These are phyloP conservation scores for Populus hybrid DNA, from an alignment of 441 rosid species.

Conservation along the genomic window DNA sequence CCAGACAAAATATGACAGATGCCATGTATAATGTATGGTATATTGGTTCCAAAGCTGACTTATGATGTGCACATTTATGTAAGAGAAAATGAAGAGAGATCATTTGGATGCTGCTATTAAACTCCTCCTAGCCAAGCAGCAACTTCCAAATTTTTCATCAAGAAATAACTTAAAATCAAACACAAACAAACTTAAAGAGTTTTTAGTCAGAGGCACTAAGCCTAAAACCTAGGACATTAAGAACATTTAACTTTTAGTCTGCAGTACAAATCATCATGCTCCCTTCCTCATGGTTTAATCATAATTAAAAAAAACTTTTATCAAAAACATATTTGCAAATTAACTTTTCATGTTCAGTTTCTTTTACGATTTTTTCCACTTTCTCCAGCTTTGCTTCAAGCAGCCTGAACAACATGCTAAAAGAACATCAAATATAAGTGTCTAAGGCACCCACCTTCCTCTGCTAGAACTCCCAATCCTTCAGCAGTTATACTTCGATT, in stretches of 20 bases:
- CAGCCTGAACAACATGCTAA: background rate
- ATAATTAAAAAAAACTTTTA: background rate
- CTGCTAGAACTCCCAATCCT: constrained; percentile 80
- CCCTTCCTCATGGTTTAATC: background rate
- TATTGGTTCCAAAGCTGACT: background rate
- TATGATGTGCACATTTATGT: background rate
- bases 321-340: background rate
- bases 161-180: background rate
- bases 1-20: constrained; percentile 3
- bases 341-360: background rate
- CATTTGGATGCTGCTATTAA: background rate
- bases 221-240: background rate
- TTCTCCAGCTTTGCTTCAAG: constrained; percentile 1
- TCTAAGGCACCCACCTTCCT: constrained; percentile 58
- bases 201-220: background rate
- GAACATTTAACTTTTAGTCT: background rate
- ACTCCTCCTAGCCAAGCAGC: background rate
- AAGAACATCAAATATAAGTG: background rate
- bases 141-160: background rate
- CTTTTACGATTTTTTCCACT: background rate
- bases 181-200: too few species aligned
- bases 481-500: constrained; percentile 45
- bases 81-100: background rate
- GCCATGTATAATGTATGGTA: background rate
- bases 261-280: background rate